Conservation (phyloP, 2,329 filamentous ascomycete genomes). For the Fusarium euwallaceae region DNA sequence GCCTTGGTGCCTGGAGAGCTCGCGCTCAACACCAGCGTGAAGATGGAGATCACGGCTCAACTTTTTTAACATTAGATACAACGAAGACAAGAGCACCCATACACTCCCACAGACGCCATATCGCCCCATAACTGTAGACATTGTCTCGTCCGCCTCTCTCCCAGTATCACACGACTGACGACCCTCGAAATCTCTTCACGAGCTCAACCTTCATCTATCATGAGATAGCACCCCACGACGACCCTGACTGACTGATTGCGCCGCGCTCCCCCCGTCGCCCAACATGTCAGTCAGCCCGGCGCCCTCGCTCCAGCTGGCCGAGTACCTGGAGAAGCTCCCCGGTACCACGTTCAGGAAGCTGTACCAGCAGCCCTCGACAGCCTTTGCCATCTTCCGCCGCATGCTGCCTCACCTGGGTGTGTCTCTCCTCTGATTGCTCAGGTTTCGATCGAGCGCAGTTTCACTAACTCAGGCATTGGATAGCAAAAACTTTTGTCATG, state of each 20-base stretch:
- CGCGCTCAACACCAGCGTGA: slow-evolving; percentile 26
- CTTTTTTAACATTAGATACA: background rate
- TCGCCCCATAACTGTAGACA: accelerated
- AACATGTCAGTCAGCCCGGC: slow-evolving; percentile 61
- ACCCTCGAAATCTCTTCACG: background rate
- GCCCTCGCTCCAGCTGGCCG: slow-evolving; percentile 75
- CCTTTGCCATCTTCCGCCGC: slow-evolving; percentile 94
- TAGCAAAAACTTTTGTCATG: slow-evolving; percentile 96
- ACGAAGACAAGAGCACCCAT: accelerated
- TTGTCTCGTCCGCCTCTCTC: too few species aligned
- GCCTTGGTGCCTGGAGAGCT: slow-evolving; percentile 33
- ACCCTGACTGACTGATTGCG: slow-evolving; percentile 47
- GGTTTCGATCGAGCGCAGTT: background rate
- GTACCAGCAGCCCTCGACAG: slow-evolving; percentile 95
- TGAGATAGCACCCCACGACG: slow-evolving; percentile 38
- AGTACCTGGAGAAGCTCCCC: slow-evolving; percentile 93
- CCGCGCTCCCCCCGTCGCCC: slow-evolving; percentile 42
- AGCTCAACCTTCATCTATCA: slow-evolving; percentile 31
- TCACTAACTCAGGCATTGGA: slow-evolving; percentile 5
- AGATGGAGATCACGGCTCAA: background rate
- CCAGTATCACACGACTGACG: too few species aligned
- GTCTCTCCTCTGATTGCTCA: slow-evolving; percentile 32
- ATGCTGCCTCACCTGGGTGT: slow-evolving; percentile 93
- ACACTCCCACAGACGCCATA: accelerated
- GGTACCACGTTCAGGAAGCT: slow-evolving; percentile 91